phyloP scores from a whole-genome alignment of 352 stramenopile genomes.

The Blastocystis sp. region DNA sequence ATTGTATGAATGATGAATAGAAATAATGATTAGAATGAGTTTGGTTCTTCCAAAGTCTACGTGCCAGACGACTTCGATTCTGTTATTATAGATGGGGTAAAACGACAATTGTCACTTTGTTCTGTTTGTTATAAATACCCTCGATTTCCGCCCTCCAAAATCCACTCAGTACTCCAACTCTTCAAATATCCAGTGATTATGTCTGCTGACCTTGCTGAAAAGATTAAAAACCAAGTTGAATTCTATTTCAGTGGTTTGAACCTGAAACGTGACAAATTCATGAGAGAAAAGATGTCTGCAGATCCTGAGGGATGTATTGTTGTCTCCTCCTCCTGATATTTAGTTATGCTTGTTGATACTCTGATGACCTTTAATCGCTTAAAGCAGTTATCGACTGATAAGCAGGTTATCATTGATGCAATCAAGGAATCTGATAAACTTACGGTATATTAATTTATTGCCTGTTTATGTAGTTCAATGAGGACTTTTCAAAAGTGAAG shows the following conservation, averaged over 20 bases:
- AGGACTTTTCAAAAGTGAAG: constrained; percentile 62
- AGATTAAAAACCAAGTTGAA: constrained; percentile 65
- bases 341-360: constrained; percentile 59
- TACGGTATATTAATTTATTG: not conserved
- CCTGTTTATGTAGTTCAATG: constrained; percentile 49
- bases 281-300: constrained; percentile 55
- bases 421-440: constrained; percentile 63
- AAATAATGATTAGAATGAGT: constrained; percentile 12
- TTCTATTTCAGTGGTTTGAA: constrained; percentile 67
- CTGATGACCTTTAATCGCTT: constrained; percentile 66
- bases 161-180: not conserved
- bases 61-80: constrained; percentile 45
- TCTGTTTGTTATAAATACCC: not conserved
- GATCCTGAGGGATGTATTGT: constrained; percentile 50
- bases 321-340: not conserved
- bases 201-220: constrained; percentile 45
- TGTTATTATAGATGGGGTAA: constrained; percentile 39
- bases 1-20: not conserved
- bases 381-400: constrained; percentile 56
- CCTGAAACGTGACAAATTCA: constrained; percentile 63
- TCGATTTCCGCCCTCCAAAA: not conserved
- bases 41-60: constrained; percentile 6
- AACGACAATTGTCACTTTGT: not conserved
- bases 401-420: constrained; percentile 40
- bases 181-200: not conserved